These are phyloP conservation scores for Fragosphaeria purpurea DNA, from an alignment of 2,329 filamentous ascomycete species.

Conservation along the genomic window DNA sequence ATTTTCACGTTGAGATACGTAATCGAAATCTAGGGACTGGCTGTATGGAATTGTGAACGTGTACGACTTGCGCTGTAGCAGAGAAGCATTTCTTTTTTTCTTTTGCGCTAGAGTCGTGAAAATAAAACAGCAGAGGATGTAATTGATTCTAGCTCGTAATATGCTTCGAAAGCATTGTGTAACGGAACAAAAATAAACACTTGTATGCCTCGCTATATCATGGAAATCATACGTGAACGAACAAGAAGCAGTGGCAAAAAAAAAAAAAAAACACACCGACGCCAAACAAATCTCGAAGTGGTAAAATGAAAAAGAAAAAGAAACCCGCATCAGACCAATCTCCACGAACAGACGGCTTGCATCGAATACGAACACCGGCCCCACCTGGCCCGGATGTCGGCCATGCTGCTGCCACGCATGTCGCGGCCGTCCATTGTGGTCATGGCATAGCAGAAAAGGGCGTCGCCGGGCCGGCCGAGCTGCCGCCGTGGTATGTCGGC, in stretches of 20 bases:
- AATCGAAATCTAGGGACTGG: no score
- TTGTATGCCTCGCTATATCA: no score
- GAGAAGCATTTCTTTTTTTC: no score
- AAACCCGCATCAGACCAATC: constrained; percentile 27
- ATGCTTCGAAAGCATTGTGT: background rate
- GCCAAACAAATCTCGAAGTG: background rate
- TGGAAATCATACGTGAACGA: no score
- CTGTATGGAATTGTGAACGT: no score
- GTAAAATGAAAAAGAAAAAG: background rate
- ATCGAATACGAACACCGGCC: constrained; percentile 36
- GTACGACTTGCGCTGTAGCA: no score
- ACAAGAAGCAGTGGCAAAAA: no score
- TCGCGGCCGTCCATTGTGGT: constrained; percentile 33
- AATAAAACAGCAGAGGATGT: no score
- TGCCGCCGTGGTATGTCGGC: constrained; percentile 58
- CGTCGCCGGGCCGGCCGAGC: constrained; percentile 60
- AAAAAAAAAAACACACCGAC: background rate
- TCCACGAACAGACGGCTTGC: constrained; percentile 38
- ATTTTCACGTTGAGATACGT: no score
- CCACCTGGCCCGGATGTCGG: constrained; percentile 34
- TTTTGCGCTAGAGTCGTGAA: no score
- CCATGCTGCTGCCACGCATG: constrained; percentile 37
- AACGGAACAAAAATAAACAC: background rate
- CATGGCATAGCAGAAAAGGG: constrained; percentile 54
- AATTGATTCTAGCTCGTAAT: no score